These are phyloP conservation scores for Fusarium palustre DNA, from an alignment of 2,329 filamentous ascomycete genomes.

Conservation along the genomic window DNA sequence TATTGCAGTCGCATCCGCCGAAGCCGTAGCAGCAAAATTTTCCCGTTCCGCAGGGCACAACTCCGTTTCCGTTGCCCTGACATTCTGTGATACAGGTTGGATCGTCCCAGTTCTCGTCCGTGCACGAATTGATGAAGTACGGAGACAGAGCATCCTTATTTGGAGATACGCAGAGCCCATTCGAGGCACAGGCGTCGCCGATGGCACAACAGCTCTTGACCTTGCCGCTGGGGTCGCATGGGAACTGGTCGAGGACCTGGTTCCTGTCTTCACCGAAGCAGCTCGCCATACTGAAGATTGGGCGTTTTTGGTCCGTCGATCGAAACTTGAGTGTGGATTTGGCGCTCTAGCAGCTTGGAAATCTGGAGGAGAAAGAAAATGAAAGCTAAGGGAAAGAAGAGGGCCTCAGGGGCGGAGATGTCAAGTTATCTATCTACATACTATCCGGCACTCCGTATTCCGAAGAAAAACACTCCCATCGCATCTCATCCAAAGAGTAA, in stretches of 20 bases:
- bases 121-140: background rate
- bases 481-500: background rate
- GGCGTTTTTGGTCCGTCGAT: background rate
- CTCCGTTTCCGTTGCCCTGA: background rate
- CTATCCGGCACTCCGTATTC: background rate
- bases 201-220: background rate
- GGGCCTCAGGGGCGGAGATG: background rate
- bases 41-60: background rate
- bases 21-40: background rate
- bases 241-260: background rate
- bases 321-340: background rate
- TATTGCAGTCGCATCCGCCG: background rate
- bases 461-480: background rate
- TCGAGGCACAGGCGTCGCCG: background rate
- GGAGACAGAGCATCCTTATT: background rate
- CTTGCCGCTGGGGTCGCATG: background rate
- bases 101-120: background rate
- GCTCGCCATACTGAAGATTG: background rate
- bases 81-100: background rate
- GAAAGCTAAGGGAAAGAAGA: background rate
- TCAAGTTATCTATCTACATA: background rate
- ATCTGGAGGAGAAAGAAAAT: background rate
- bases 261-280: conserved; percentile 1
- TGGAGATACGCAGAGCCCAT: background rate
- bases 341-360: too few relatives aligned